Conservation (phyloP, 2,329 filamentous ascomycete genomes). For the Emmonsiellopsis sp. region DNA sequence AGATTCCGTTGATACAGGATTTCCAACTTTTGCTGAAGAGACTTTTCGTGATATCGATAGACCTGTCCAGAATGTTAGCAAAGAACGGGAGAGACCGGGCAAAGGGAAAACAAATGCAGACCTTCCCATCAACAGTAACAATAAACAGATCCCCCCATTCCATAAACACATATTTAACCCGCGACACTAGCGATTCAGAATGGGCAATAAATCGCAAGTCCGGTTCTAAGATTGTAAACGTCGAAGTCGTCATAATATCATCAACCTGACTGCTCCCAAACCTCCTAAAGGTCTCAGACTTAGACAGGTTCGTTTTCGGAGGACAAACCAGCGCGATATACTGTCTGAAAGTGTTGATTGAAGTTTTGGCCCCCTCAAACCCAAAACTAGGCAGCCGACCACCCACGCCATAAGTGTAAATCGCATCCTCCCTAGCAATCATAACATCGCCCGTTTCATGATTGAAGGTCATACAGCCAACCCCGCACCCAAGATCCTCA, state of each 20-base stretch:
- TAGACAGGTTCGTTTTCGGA: constrained; percentile 49
- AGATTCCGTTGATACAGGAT: constrained; percentile 91
- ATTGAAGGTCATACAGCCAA: constrained; percentile 93
- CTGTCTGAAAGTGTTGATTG: constrained; percentile 69
- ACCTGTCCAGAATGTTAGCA: constrained; percentile 44
- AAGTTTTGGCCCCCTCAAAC: constrained; percentile 82
- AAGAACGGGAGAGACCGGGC: not conserved
- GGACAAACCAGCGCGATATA: constrained; percentile 84
- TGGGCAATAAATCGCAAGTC: constrained; percentile 85
- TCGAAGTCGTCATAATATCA: constrained; percentile 75
- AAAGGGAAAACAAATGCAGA: constrained; percentile 30
- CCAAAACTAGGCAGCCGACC: constrained; percentile 81
- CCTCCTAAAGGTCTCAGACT: constrained; percentile 56
- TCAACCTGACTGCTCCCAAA: constrained; percentile 67
- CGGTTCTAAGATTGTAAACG: constrained; percentile 84
- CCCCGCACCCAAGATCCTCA: constrained; percentile 79
- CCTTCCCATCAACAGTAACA: constrained; percentile 87
- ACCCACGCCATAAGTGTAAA: constrained; percentile 84
- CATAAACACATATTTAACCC: constrained; percentile 69
- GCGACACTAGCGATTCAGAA: constrained; percentile 72
- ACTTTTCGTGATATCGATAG: constrained; percentile 81
- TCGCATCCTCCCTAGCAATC: constrained; percentile 87
- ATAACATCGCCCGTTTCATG: constrained; percentile 72
- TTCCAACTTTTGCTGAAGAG: constrained; percentile 81
- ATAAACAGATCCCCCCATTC: constrained; percentile 90